These are phyloP conservation scores for Elaphomyces granulatus DNA, from an alignment of 495 filamentous ascomycete species.

Conservation along the genomic window DNA sequence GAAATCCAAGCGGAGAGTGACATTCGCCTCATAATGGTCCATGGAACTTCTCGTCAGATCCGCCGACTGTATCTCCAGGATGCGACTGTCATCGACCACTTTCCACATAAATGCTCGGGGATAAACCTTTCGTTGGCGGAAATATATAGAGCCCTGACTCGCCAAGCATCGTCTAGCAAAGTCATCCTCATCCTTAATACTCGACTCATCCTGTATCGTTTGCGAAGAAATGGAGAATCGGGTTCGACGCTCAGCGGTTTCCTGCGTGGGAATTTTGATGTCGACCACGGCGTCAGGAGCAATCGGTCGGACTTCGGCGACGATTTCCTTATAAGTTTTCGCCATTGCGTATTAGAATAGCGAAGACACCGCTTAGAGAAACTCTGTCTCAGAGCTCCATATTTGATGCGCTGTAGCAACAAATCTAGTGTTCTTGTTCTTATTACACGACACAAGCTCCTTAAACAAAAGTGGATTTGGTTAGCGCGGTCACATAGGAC, in stretches of 20 bases:
- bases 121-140: slow-evolving; percentile 55
- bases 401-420: slow-evolving; percentile 10
- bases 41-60: slow-evolving; percentile 62
- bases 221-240: slow-evolving; percentile 31
- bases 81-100: slow-evolving; percentile 62
- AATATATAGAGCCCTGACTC: slow-evolving; percentile 68
- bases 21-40: slow-evolving; percentile 46
- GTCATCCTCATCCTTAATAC: slow-evolving; percentile 54
- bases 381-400: slow-evolving; percentile 29
- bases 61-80: slow-evolving; percentile 68
- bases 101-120: slow-evolving; percentile 86
- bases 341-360: slow-evolving; percentile 25
- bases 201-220: slow-evolving; percentile 19
- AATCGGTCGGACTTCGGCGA: slow-evolving; percentile 64
- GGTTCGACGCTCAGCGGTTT: slow-evolving; percentile 25
- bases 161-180: slow-evolving; percentile 62
- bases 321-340: slow-evolving; percentile 71
- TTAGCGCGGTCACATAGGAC: too few relatives aligned
- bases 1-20: slow-evolving; percentile 67
- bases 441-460: too few relatives aligned
- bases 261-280: slow-evolving; percentile 52
- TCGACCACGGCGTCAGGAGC: slow-evolving; percentile 53
- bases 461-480: too few relatives aligned
- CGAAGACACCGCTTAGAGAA: too few relatives aligned
- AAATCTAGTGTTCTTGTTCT: too few relatives aligned